Base-by-base conservation (phyloP, 257 asterid species). In the Fraxinus americana region DNA sequence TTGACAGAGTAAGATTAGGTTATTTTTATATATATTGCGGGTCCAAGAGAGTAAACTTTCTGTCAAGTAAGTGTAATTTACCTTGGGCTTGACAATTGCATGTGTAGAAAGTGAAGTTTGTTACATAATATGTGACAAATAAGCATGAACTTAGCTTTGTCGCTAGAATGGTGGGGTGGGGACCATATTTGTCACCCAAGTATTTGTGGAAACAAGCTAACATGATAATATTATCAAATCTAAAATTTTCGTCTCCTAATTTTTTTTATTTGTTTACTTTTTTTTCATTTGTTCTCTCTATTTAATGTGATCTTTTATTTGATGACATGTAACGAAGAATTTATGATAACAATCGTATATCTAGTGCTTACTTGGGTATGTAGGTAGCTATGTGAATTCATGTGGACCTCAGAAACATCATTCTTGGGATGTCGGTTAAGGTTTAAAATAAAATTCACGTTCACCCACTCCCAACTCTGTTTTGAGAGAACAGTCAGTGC, bases 181-280 rank as follows among this genome's bases (percentile, higher is more conserved):
- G 87, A 72, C 85, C 79, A 61, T 73, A 71, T 81, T 80, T 67
- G 75, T 73, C 75, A 25, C 67, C 84, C 36, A 74, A 75, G 23
- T 71, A 63, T 66, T 79, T 35, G 59, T 67, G 70, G 63, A 79
- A 45, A 71, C 10, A n/a, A n/a, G 72, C 70, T 75, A 54, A 54
- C 65, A n/a, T 54, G 78, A 74, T 82, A 65, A 38, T 43, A 52
- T 39, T 63, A 65, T 70, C 83, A 48, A 65, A 73, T 80, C 79
- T 68, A 61, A 78, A 78, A 50, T 71, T 73, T 36, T 85, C 48
- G 80, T 72, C 70, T 75, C n/a, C 8, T 50, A 38, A 69, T n/a
- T 72, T 54, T 21, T 52, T 72, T 71, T 67, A 21, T 11, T 38
- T 30, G 67, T 73, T 36, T 36, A 36, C 6, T 38, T 16, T 35